Conservation (phyloP, 2,329 filamentous ascomycete genomes). For the Aspergillus japonicus region DNA sequence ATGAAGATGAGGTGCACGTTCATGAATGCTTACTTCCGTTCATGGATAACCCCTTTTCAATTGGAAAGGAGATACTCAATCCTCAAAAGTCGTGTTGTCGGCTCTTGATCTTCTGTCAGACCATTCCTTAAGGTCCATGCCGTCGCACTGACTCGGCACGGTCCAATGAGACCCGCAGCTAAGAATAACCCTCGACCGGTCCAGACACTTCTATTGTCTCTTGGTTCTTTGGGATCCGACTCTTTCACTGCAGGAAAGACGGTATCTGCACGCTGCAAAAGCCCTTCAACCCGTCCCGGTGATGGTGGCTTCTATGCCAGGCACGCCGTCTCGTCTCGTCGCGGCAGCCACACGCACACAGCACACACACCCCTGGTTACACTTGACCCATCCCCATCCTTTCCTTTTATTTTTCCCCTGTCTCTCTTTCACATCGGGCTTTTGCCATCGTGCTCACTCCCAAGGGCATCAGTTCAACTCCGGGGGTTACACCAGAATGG, state of each 20-base stretch:
- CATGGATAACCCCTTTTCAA: neutral
- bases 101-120: neutral
- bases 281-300: neutral
- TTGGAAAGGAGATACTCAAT: neutral
- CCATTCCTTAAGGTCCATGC: neutral
- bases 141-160: neutral
- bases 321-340: neutral
- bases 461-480: neutral
- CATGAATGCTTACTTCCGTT: neutral
- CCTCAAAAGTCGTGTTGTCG: neutral
- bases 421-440: neutral
- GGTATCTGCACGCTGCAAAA: neutral
- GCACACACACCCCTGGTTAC: neutral
- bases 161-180: conserved; percentile 3
- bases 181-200: conserved; percentile 8
- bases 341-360: neutral
- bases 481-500: neutral
- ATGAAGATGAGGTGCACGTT: neutral
- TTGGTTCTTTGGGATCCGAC: neutral
- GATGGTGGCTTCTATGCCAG: neutral
- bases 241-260: neutral
- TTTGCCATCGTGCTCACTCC: neutral
- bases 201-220: conserved; percentile 12
- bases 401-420: neutral
- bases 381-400: neutral